Percentiles rank a stretch among this genome's conserved stretches.
These are phyloP conservation scores for Pseudopithomyces maydicus DNA, from an alignment of 2,329 filamentous ascomycete species.

Conservation along the genomic window DNA sequence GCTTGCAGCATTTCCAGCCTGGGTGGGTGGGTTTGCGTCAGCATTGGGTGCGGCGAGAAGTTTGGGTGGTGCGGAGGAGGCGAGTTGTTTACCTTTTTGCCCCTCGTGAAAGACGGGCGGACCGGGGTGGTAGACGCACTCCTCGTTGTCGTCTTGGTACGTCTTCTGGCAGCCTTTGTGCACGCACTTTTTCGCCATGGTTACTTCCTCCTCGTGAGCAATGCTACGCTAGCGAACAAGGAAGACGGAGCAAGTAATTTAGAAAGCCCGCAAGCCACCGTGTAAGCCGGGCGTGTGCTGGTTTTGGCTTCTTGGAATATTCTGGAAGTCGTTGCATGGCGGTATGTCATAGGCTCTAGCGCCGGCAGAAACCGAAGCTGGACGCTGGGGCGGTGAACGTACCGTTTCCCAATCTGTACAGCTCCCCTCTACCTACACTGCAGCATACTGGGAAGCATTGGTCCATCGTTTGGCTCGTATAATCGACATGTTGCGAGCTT, in stretches of 20 bases:
- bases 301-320: slow-evolving; percentile 36
- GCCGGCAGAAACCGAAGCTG: slow-evolving; percentile 28
- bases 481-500: slow-evolving; percentile 37
- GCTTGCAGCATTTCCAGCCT: slow-evolving; percentile 99
- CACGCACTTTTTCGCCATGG: slow-evolving; percentile 84
- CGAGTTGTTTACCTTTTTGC: slow-evolving; percentile 76
- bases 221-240: slow-evolving; percentile 1
- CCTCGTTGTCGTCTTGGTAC: slow-evolving; percentile 80
- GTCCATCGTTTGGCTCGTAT: neutral
- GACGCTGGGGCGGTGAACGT: slow-evolving; percentile 24
- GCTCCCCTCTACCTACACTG: neutral
- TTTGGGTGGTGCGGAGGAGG: neutral
- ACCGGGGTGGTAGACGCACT: slow-evolving; percentile 90
- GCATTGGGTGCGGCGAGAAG: neutral
- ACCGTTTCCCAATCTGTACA: neutral
- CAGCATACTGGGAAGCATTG: neutral
- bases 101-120: slow-evolving; percentile 94
- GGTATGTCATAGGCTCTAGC: slow-evolving; percentile 35
- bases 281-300: slow-evolving; percentile 13
- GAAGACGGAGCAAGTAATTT: slow-evolving; percentile 6
- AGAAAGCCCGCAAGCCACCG: slow-evolving; percentile 12
- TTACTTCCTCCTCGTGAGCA: neutral
- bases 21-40: slow-evolving; percentile 15
- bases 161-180: slow-evolving; percentile 94
- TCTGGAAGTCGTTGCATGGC: slow-evolving; percentile 35